A percentile compares a stretch with the other conserved stretches of the same genome.
Conservation (phyloP, 495 filamentous ascomycete species). For the Hypoxylon intermedium region DNA sequence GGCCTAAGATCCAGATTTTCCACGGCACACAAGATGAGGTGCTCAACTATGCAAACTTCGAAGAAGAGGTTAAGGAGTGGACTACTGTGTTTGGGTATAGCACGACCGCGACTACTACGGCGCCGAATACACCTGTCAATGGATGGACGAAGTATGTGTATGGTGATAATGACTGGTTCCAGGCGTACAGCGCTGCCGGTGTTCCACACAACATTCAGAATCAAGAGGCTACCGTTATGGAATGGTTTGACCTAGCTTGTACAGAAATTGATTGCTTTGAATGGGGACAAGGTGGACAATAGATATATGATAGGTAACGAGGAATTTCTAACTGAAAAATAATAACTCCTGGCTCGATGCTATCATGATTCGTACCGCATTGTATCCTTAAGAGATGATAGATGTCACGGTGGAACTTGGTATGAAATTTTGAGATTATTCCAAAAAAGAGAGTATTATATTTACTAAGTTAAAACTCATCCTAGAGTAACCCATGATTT, state of each 20-base stretch:
- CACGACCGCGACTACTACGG: constrained; percentile 41
- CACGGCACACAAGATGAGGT: constrained; percentile 59
- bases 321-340: neutral
- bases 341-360: too few relatives aligned
- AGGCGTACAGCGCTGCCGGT: constrained; percentile 57
- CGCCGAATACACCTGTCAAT: constrained; percentile 44
- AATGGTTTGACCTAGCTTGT: constrained; percentile 57
- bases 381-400: neutral
- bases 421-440: too few relatives aligned
- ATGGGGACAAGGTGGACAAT: constrained; percentile 45
- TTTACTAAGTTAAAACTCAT: too few relatives aligned
- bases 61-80: constrained; percentile 63
- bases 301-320: neutral
- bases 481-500: too few relatives aligned
- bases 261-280: constrained; percentile 43
- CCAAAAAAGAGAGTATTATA: too few relatives aligned
- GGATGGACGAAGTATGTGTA: constrained; percentile 59
- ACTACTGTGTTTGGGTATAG: constrained; percentile 43
- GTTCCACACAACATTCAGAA: constrained; percentile 60
- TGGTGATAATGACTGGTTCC: constrained; percentile 49
- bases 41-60: constrained; percentile 57
- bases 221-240: constrained; percentile 55
- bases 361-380: too few relatives aligned
- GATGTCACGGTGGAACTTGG: too few relatives aligned
- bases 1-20: constrained; percentile 63